Conservation (phyloP, 2,329 filamentous ascomycete genomes). For the Aureobasidium sp. region DNA sequence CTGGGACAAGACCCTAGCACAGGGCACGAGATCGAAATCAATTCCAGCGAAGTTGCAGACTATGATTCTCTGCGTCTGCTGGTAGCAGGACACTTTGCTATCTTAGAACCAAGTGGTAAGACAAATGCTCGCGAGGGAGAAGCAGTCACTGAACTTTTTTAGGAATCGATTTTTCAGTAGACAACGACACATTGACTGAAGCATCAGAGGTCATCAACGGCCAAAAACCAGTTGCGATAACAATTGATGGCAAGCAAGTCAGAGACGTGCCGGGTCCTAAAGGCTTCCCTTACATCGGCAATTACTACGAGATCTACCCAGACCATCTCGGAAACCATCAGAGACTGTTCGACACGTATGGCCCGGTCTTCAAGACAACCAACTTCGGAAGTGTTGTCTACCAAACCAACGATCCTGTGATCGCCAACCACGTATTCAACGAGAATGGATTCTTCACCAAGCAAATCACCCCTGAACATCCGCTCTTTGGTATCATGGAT, state of each 20-base stretch:
- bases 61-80: slow-evolving; percentile 24
- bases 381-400: slow-evolving; percentile 32
- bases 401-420: slow-evolving; percentile 32
- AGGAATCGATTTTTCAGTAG: slow-evolving; percentile 19
- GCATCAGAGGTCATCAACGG: slow-evolving; percentile 19
- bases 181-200: background rate
- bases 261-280: slow-evolving; percentile 36
- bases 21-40: slow-evolving; percentile 23
- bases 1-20: slow-evolving; percentile 24
- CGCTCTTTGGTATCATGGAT: slow-evolving; percentile 29
- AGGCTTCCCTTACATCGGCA: slow-evolving; percentile 32
- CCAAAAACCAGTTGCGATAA: slow-evolving; percentile 30
- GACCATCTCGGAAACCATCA: slow-evolving; percentile 39
- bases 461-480: slow-evolving; percentile 30
- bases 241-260: slow-evolving; percentile 44
- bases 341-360: slow-evolving; percentile 34
- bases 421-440: slow-evolving; percentile 28
- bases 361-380: slow-evolving; percentile 32
- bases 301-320: slow-evolving; percentile 32
- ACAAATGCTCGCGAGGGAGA: background rate
- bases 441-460: slow-evolving; percentile 38
- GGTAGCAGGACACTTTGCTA: slow-evolving; percentile 27
- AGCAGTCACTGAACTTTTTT: background rate
- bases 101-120: slow-evolving; percentile 26
- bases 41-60: slow-evolving; percentile 18